A percentile compares a stretch with the other conserved stretches of the same genome.
These are phyloP conservation scores for Phoma sp. DNA, from an alignment of 2,329 filamentous ascomycete species.

Conservation along the genomic window DNA sequence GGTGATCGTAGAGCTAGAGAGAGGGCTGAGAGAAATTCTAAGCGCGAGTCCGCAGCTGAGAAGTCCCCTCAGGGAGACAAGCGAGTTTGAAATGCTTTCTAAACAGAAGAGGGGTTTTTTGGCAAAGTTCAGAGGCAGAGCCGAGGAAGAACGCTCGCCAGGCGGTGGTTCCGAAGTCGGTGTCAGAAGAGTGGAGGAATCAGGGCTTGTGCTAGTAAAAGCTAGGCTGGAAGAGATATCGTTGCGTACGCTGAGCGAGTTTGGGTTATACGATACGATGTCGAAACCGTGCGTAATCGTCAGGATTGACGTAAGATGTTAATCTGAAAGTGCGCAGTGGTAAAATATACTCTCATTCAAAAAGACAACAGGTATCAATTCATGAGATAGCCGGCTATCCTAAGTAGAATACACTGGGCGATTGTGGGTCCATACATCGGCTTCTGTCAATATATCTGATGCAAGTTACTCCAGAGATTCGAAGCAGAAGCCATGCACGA, in stretches of 20 bases:
- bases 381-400: background rate
- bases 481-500: background rate
- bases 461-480: background rate
- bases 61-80: conserved; percentile 10
- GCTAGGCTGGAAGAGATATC: conserved; percentile 42
- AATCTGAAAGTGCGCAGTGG: conserved; percentile 4
- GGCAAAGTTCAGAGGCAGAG: conserved; percentile 29
- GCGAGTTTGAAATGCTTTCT: background rate
- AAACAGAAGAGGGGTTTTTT: conserved; percentile 28
- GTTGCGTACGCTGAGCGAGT: conserved; percentile 42
- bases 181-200: conserved; percentile 13
- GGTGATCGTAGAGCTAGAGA: conserved; percentile 50
- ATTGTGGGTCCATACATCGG: conserved; percentile 3
- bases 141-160: conserved; percentile 26
- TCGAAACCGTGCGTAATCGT: conserved; percentile 42
- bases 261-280: conserved; percentile 46
- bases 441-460: conserved; percentile 6
- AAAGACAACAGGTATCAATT: background rate
- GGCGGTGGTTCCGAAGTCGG: conserved; percentile 31
- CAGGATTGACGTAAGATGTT: conserved; percentile 40
- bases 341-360: background rate
- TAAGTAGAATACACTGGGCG: background rate
- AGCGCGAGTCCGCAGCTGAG: conserved; percentile 26
- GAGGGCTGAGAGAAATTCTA: conserved; percentile 40
- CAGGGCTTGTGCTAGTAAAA: conserved; percentile 33